These are phyloP conservation scores for Echium plantagineum DNA, from an alignment of 257 asterid species.

Conservation along the genomic window DNA sequence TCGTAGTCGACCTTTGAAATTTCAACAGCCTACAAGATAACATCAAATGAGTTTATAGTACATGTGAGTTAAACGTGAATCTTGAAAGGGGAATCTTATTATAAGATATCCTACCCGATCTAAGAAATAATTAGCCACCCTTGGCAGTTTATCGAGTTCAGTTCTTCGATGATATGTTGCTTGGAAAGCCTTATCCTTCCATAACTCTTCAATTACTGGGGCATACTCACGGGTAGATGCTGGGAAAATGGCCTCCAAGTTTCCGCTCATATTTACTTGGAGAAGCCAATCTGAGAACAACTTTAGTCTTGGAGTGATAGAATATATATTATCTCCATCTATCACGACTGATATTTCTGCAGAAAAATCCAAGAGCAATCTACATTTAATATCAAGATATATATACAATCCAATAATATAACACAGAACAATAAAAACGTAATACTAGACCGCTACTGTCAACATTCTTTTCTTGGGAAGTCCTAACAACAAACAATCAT, in stretches of 20 bases:
- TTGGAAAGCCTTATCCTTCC: conserved; percentile 66
- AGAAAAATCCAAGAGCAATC: not conserved
- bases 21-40: conserved; percentile 54
- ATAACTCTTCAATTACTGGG: conserved; percentile 57
- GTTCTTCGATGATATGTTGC: conserved; percentile 63
- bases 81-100: not conserved
- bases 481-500: not conserved
- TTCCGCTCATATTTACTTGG: conserved; percentile 56
- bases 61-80: not conserved
- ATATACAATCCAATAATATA: too few species aligned
- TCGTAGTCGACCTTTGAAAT: conserved; percentile 59
- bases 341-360: conserved; percentile 34
- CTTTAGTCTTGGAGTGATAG: conserved; percentile 51
- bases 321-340: conserved; percentile 31
- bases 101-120: conserved; percentile 41
- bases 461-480: not conserved
- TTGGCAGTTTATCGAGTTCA: conserved; percentile 54
- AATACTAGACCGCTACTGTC: not conserved
- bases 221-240: conserved; percentile 84
- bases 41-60: not conserved
- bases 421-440: not conserved
- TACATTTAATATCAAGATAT: too few species aligned
- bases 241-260: conserved; percentile 70
- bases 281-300: conserved; percentile 64
- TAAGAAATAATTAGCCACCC: conserved; percentile 70